phyloP scores from a whole-genome alignment of 805 yeast genomes.

The Teunomyces lycoperdinae region DNA sequence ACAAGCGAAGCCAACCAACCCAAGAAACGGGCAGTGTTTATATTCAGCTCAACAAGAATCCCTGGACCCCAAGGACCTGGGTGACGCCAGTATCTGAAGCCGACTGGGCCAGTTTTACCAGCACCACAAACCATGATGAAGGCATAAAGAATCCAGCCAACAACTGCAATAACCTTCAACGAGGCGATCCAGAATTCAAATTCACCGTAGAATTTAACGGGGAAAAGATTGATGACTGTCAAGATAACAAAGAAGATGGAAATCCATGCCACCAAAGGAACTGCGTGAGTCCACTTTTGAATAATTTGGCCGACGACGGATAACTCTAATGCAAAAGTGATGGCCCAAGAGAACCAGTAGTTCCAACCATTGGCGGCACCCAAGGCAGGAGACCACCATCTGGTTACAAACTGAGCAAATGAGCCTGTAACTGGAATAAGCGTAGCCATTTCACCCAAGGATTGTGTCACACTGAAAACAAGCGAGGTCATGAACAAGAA shows the following conservation, averaged over 20 bases:
- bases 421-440: constrained; percentile 68
- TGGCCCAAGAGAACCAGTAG: constrained; percentile 78
- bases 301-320: constrained; percentile 68
- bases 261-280: constrained; percentile 74
- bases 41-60: constrained; percentile 41
- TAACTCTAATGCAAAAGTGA: constrained; percentile 72
- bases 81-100: constrained; percentile 77
- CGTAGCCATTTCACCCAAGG: constrained; percentile 80
- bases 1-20: constrained; percentile 71
- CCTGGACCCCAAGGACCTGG: constrained; percentile 79
- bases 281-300: constrained; percentile 63
- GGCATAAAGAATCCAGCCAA: constrained; percentile 68
- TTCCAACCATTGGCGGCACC: constrained; percentile 73
- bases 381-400: constrained; percentile 66
- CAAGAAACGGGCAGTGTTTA: constrained; percentile 55
- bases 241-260: constrained; percentile 59
- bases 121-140: constrained; percentile 76
- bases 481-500: constrained; percentile 64
- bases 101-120: constrained; percentile 65
- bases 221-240: constrained; percentile 55
- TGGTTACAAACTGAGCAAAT: constrained; percentile 65
- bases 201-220: constrained; percentile 72
- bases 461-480: constrained; percentile 65
- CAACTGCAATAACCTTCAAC: constrained; percentile 63
- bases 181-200: constrained; percentile 73